A percentile compares a stretch with the other conserved stretches of the same genome.
phyloP scores from a whole-genome alignment of 495 filamentous ascomycete species.

The Viridothelium virens region DNA sequence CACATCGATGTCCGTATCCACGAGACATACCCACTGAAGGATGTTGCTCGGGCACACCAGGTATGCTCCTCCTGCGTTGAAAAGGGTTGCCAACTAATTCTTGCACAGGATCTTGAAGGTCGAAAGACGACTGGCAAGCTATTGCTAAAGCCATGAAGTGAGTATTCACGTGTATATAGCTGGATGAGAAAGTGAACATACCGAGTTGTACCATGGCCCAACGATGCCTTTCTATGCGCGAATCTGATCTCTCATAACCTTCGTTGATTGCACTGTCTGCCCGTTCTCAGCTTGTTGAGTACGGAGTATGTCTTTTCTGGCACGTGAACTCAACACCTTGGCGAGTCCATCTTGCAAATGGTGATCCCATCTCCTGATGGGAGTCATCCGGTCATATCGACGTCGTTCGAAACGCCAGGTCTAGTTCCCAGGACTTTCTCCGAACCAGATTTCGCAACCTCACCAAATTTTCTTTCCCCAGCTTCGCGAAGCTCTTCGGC shows the following conservation, averaged over 20 bases:
- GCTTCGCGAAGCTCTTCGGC: conserved; percentile 52
- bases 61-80: conserved; percentile 30
- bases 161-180: not conserved
- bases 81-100: not conserved
- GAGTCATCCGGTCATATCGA: not conserved
- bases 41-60: conserved; percentile 64
- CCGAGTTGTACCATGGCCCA: too few relatives aligned
- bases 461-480: conserved; percentile 31
- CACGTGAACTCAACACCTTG: too few relatives aligned
- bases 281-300: too few relatives aligned
- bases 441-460: not conserved
- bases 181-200: too few relatives aligned
- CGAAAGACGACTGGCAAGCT: conserved; percentile 81
- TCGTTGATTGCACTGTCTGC: too few relatives aligned
- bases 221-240: too few relatives aligned
- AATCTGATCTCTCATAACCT: too few relatives aligned
- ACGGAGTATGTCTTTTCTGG: too few relatives aligned
- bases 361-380: not conserved
- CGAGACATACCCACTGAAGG: conserved; percentile 70
- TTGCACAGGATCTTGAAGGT: conserved; percentile 62
- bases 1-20: conserved; percentile 70
- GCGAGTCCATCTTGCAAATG: not conserved
- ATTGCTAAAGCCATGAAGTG: conserved; percentile 37
- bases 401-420: not conserved
- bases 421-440: not conserved